A percentile compares a stretch with the other conserved stretches of the same genome.
Conservation (phyloP, 179 eudicot species). For the Drosera spatulata region DNA sequence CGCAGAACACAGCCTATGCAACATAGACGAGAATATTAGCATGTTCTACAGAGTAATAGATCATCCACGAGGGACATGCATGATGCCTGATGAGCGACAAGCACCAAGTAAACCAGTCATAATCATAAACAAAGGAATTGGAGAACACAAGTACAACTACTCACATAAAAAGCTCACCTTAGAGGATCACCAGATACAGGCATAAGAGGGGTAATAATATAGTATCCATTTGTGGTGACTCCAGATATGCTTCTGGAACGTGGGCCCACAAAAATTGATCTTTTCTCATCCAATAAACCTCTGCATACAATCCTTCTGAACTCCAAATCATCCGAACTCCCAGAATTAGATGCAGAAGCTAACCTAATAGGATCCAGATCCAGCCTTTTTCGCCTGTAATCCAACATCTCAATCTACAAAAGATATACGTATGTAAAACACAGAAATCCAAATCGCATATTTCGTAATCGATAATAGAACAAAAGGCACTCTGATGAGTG, state of each 20-base stretch:
- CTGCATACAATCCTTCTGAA: conserved; percentile 61
- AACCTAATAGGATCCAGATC: conserved; percentile 58
- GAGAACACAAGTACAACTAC: background rate
- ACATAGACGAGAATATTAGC: too few relatives aligned
- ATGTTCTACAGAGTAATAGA: too few relatives aligned
- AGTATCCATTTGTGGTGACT: conserved; percentile 94
- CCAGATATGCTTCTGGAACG: conserved; percentile 98
- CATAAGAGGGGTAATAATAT: conserved; percentile 67
- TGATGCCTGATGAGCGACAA: too few relatives aligned
- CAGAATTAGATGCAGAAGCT: conserved; percentile 24
- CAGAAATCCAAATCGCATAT: background rate
- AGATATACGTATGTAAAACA: conserved; percentile 1
- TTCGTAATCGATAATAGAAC: too few relatives aligned
- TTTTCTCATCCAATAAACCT: conserved; percentile 75
- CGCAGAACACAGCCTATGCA: too few relatives aligned
- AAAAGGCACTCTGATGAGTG: too few relatives aligned
- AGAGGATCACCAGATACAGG: conserved; percentile 47
- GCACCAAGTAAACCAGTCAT: too few relatives aligned
- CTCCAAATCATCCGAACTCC: conserved; percentile 42
- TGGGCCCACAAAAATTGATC: conserved; percentile 77
- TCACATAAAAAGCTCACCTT: conserved; percentile 36
- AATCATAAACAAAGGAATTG: too few relatives aligned
- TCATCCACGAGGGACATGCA: too few relatives aligned
- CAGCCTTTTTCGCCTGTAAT: conserved; percentile 60
- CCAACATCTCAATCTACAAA: conserved; percentile 75